A percentile compares a stretch with the other conserved stretches of the same genome.
Conservation (phyloP, 2,329 filamentous ascomycete species). For the Colletotrichum neosansevieriae region DNA sequence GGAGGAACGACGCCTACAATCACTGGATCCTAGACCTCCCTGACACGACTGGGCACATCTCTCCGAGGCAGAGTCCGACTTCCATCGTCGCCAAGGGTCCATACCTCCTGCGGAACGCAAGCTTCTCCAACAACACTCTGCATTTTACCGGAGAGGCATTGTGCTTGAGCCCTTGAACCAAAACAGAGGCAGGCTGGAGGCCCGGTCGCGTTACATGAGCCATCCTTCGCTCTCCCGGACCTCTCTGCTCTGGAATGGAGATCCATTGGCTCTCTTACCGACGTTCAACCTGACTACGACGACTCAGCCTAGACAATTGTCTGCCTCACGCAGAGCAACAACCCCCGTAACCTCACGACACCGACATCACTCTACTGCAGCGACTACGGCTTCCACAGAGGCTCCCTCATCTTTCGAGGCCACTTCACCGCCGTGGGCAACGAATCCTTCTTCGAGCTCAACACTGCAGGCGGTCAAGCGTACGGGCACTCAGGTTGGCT, state of each 20-base stretch:
- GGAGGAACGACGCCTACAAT: conserved; percentile 49
- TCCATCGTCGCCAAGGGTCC: not conserved
- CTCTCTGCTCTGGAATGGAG: conserved; percentile 30
- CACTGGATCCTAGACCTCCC: conserved; percentile 41
- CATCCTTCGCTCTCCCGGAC: conserved; percentile 35
- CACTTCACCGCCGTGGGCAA: conserved; percentile 70
- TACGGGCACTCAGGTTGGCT: conserved; percentile 76
- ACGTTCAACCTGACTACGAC: conserved; percentile 42
- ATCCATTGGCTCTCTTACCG: conserved; percentile 43
- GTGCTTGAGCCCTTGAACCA: conserved; percentile 32
- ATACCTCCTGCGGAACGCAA: conserved; percentile 9
- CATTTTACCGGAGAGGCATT: conserved; percentile 18
- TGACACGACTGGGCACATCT: not conserved
- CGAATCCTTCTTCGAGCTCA: conserved; percentile 66
- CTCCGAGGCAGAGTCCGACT: not conserved
- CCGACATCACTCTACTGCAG: conserved; percentile 73
- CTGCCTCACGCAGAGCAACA: conserved; percentile 46
- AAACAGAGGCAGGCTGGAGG: conserved; percentile 34
- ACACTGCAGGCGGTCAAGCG: conserved; percentile 72
- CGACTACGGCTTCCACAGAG: conserved; percentile 78
- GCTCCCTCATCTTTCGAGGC: conserved; percentile 74
- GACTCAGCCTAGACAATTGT: conserved; percentile 59
- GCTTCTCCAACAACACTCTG: not conserved
- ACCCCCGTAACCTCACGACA: conserved; percentile 58
- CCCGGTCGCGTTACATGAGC: conserved; percentile 36